These are phyloP conservation scores for Fraxinus floribunda DNA, from an alignment of 305 asterid species.

Conservation along the genomic window DNA sequence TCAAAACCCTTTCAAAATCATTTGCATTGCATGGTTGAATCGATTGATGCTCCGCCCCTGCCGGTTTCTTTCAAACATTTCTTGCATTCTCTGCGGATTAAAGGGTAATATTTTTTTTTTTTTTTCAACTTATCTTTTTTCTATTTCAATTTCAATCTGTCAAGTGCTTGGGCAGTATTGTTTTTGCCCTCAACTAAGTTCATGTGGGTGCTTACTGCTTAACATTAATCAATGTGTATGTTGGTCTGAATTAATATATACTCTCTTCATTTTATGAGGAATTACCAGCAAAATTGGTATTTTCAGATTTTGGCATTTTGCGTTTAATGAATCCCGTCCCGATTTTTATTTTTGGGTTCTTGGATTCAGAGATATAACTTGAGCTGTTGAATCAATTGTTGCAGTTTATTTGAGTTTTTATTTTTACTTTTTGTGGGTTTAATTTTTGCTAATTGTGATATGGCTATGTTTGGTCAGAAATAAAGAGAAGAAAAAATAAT, in stretches of 20 bases:
- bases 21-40: no score
- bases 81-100: neutral
- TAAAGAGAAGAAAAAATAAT: neutral
- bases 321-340: conserved; percentile 21
- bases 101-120: conserved; percentile 27
- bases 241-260: conserved; percentile 5
- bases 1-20: no score
- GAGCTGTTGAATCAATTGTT: neutral
- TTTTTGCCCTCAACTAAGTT: conserved; percentile 15
- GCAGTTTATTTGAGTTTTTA: neutral
- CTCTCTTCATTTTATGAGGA: neutral
- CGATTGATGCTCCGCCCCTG: no score
- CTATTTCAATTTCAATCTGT: neutral
- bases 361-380: conserved; percentile 5
- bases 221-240: conserved; percentile 7
- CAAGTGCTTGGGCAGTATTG: neutral
- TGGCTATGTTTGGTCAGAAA: neutral
- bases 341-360: neutral
- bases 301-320: conserved; percentile 4
- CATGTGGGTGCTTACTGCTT: neutral
- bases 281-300: conserved; percentile 12
- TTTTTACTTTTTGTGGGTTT: neutral
- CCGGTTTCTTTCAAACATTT: no score
- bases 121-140: neutral
- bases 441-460: conserved; percentile 4